Percentiles rank a stretch among this genome's conserved stretches.
phyloP scores from a whole-genome alignment of 2,329 filamentous ascomycete species.

The Tolypocladium amazonense region DNA sequence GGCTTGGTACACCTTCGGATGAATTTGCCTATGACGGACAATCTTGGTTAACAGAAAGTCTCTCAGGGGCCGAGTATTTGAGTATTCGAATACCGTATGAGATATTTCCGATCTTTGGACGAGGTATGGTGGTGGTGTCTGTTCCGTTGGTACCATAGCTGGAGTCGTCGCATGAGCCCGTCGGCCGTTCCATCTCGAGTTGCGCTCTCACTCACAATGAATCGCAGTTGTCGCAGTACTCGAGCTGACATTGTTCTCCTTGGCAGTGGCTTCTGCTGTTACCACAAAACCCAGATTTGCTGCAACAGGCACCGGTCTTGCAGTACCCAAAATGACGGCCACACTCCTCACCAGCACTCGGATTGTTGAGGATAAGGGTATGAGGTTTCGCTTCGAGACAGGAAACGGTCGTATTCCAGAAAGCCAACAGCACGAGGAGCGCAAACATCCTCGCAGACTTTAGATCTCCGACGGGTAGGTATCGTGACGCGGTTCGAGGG shows the following conservation, averaged over 20 bases:
- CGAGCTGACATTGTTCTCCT: conserved; percentile 27
- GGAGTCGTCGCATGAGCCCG: neutral
- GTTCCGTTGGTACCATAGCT: conserved; percentile 21
- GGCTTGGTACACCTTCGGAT: conserved; percentile 24
- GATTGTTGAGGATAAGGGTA: neutral
- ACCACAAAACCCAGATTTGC: conserved; percentile 26
- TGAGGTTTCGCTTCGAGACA: neutral
- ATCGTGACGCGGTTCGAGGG: neutral
- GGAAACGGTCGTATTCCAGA: neutral
- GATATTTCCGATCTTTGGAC: conserved; percentile 20
- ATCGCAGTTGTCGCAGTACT: conserved; percentile 28
- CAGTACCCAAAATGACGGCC: conserved; percentile 8
- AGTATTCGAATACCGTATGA: conserved; percentile 19
- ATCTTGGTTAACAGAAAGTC: accelerated
- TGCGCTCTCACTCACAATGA: conserved; percentile 23
- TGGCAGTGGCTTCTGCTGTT: conserved; percentile 21
- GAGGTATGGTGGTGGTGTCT: conserved; percentile 19
- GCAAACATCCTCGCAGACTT: neutral
- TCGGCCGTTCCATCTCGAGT: neutral
- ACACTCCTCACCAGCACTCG: neutral
- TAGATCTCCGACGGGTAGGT: neutral
- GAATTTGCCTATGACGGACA: conserved; percentile 13
- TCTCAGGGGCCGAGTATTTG: accelerated
- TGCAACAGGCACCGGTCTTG: conserved; percentile 21
- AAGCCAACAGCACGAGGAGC: neutral